Evolutionary conservation across 2,329 filamentous ascomycete genomes (phyloP), one percentile per base, ranked within the genome.

Genomic region (Didymella arachidicola): DNA sequence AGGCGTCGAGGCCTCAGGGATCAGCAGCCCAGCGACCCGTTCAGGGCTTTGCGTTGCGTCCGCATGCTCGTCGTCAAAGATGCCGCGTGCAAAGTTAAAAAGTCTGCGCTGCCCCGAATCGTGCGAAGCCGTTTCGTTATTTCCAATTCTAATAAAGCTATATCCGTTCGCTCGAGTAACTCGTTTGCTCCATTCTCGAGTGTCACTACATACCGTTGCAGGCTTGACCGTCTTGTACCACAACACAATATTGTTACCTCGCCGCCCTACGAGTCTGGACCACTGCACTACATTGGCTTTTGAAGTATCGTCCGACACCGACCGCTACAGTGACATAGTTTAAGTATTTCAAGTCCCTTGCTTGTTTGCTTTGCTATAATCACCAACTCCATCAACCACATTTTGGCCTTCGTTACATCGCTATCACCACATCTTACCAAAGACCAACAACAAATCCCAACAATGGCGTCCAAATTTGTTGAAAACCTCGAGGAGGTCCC

Each of bases 401-500:
- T 7, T 32, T 14, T 27, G 30, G 22, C 18, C 44, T 39, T 29
- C 16, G 26, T 34, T 27, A 42, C 22, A 22, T 45, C 19, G 42
- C 36, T 27, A 52, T 48, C 25, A 39, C 41, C 19, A 30, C 36
- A 27, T 8, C 14, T 27, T 18, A 47, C 18, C 30, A 1, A 19
- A 5, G 11, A 19, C 30, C 41, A 36, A 36, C 34, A 25, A 19
- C 42, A 25, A 29, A 18, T 26, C 44, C 47, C 59, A 55, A 65
- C 55, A 57, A 76, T 76, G 69, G 65, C 71, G 18, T 77, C 75
- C 27, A 76, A 77, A 48, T 78, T 78, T 48, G 73, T 74, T 49
- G 76, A 78, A 52, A 72, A 76, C 63, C 72, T 78, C 53, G 72
- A 77, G 59, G 70, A 73, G 59, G 72, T 73, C 19, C 70, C 72